Evolutionary conservation across 495 filamentous ascomycete species (phyloP), one percentile per base, ranked within the genome.

Genomic region (Xylaria scruposa): DNA sequence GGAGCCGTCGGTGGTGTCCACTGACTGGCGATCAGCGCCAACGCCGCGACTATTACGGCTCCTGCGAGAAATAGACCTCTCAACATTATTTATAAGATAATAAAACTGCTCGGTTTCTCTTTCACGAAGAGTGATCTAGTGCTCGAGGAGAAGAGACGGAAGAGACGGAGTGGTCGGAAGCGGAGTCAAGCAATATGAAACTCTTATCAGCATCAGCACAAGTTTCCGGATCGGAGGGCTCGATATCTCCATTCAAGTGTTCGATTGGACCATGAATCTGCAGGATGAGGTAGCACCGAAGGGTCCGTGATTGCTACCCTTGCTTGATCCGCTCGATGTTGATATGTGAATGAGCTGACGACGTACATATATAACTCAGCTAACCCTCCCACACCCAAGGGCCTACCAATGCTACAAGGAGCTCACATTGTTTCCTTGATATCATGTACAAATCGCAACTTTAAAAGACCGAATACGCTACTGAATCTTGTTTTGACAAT

Each of bases 1-100:
- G 62, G 62, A 9, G 62, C 62, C 9, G 62, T 26, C 17, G 38
- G 62, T 7, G 65, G 47, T 9, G 65, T 58, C 65, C 65, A 68
- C 26, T 68, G 47, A 31, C 24, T 40, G 31, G 47, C 33, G 33
- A 56, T 26, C 47, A 56, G n/a, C 49, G 65, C 65, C 65, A 68
- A 68, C 33, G n/a, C 65, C 65, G 49, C 65, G 19, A 58, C 21
- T 12, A 17, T 46, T 40, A n/a, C 49, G 31, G 65, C 29, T 47
- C 65, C 53, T 6, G 31, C 21, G 19, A 40, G 13, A n/a, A 42
- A 54, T 19, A 68, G 19, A 33, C 47, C 8, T 44, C 65, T 38
- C 24, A 68, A 47, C 65, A 68, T 68, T 4, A 21, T n/a, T 68
- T 21, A 2, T 49, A 49, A 9, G 26, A 49, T 47, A n/a, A 38